Base-by-base conservation (phyloP, 257 asterid genomes). In the Jacaranda mimosifolia region DNA sequence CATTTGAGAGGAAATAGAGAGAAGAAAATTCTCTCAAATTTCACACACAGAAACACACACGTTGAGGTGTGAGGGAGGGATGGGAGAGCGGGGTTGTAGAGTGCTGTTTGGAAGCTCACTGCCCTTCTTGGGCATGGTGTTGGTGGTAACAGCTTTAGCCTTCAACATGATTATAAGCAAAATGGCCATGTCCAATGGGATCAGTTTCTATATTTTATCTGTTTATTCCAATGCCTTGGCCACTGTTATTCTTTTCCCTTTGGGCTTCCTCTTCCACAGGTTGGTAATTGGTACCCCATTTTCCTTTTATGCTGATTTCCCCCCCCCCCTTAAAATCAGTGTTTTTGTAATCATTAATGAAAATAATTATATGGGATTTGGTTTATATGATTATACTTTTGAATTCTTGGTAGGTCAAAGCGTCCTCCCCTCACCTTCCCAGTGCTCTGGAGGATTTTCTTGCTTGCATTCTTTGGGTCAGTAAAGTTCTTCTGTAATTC, bases 161-260 rank as follows among this genome's bases (percentile, higher is more conserved):
- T 9, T 17, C 9, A 83, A 80, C 77, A 77, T 82, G 91, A 86
- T 83, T 7, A 13, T 85, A 35, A 83, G 91, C 87, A 86, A 89
- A 78, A 26, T 82, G 73, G 91, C 88, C 17, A 89, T 86, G 91
- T 85, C 89, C 9, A 81, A 75, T 14, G 93, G 91, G 60, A 82
- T 86, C 21, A 85, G 91, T 65, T 81, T 77, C 82, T 86, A 79
- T 81, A 77, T 89, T 14, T n/a, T 89, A 26, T 82, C 88, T 38
- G 87, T 89, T 7, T 89, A 85, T 64, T 83, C 88, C 4, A 75
- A 86, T 68, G 84, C 82, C 53, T 68, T 70, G 57, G 91, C 93
- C 13, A 81, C 91, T 3, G 75, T 89, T 45, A 65, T 89, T 52
- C 88, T 85, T 42, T 69, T 89, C n/a, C 90, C 91, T 17, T 62